Evolutionary conservation across 2,329 filamentous ascomycete species (phyloP), one percentile per base, ranked within the genome.

Genomic region (Trichoderma sp.): DNA sequence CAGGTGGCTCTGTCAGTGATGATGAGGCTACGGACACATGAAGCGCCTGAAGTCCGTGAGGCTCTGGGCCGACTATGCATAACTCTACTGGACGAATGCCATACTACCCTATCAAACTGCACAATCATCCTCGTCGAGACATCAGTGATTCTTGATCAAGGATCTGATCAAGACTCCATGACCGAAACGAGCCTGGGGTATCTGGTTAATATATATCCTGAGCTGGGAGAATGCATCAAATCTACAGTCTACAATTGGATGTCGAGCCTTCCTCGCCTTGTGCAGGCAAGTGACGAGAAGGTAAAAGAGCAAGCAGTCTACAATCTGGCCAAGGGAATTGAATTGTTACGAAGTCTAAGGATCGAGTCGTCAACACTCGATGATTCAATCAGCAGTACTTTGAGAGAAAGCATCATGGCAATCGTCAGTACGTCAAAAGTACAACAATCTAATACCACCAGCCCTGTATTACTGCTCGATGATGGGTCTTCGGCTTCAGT

Each of bases 231-330:
- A 26, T 83, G 88, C 3, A 83, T 95, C 30, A 93, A 93, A 76
- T 87, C 86, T 32, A 91, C 89, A 1, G 85, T 97, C 1, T 92
- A 95, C 79, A 90, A 90, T 67, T 98, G 95, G 94, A 87, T 95
- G 28, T 89, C 89, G 3, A 91, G 93, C 53, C 86, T 99, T 21
- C 91, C 95, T 6, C 88, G 94, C 18, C 82, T 93, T 15, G 95
- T 98, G 90, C 93, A 95, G 79, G 89, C 90, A 9, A 92, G 90
- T 75, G 94, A 98, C 76, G 94, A 97, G 75, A 86, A 86, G n/a
- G 84, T 87, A 32, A 97, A 97, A 79, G 86, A 90, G 73, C 87
- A 88, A 70, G 90, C 91, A 2, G 87, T 98, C 30, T 87, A 87
- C 32, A 93, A 95, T 74, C 87, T 99, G n/a, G 88, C 91, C 15